Conservation (phyloP, 2,329 filamentous ascomycete genomes). For the Biscogniauxia sp. region DNA sequence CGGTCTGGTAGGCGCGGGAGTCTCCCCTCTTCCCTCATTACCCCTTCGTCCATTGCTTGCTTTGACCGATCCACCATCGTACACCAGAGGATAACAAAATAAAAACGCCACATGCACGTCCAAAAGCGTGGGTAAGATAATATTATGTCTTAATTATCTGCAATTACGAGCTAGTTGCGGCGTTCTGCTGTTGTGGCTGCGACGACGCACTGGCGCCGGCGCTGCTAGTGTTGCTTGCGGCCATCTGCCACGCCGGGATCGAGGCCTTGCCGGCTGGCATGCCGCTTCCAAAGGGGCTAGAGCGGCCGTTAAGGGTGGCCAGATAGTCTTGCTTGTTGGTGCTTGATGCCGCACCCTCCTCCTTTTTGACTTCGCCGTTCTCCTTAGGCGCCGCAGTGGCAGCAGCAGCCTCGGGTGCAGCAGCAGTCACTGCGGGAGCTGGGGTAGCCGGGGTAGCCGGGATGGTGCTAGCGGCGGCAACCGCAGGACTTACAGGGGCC, state of each 20-base stretch:
- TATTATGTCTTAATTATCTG: not conserved
- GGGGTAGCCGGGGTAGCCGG: constrained; percentile 3
- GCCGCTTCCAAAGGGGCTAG: constrained; percentile 50
- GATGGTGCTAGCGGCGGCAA: constrained; percentile 12
- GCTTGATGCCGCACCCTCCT: constrained; percentile 14
- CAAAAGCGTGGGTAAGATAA: not conserved
- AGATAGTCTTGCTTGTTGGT: constrained; percentile 31
- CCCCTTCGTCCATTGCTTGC: no score
- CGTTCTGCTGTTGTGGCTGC: constrained; percentile 17
- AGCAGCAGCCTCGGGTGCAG: constrained; percentile 15
- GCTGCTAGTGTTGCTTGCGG: constrained; percentile 49
- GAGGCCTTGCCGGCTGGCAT: constrained; percentile 57
- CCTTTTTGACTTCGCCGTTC: constrained; percentile 1
- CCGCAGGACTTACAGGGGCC: constrained; percentile 12
- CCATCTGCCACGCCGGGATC: constrained; percentile 79
- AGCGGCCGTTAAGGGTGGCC: constrained; percentile 36
- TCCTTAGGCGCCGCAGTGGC: constrained; percentile 31
- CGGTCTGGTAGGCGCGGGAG: no score
- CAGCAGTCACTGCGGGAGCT: constrained; percentile 23
- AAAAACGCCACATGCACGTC: no score
- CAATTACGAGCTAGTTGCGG: constrained; percentile 20
- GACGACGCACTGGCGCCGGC: constrained; percentile 12
- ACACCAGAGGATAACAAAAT: no score
- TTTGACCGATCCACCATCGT: no score
- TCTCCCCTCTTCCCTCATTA: no score